Evolutionary conservation across 805 yeast genomes (phyloP), one percentile per base, ranked within the genome.

Genomic region (Barnettozyma sp.): DNA sequence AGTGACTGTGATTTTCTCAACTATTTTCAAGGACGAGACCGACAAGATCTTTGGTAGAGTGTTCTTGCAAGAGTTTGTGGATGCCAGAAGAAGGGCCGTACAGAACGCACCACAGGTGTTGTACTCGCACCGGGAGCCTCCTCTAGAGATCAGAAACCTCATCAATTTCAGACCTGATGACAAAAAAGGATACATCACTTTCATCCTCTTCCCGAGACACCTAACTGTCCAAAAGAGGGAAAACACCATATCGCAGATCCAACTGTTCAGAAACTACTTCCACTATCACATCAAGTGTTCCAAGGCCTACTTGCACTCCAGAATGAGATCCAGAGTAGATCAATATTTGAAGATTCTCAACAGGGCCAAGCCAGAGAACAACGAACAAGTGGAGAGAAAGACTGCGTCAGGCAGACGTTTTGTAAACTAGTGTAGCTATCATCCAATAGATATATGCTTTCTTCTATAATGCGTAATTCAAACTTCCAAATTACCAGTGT

Each of bases 101-200:
- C 98, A 92, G 63, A 88, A 92, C 33, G 97, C 97, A 2, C 99
- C 99, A 13, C 99, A 92, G 66, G 99, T 92, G 35, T 72, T 92
- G 50, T 88, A 82, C 54, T 81, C 94, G 6, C 87, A 81, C 55
- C 73, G 70, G 44, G 96, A 85, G 49, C 85, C 97, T n/a, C 99
- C 99, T 7, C 69, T 86, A 52, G 99, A 92, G 57, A 70, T 83
- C 39, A 68, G 76, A 40, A 58, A 62, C 38, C 60, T 72, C 26
- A 69, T 63, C 22, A 53, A 48, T 13, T 43, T 49, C 30, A 61
- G 59, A 15, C 50, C 62, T 7, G 66, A 65, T 26, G 73, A 68
- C 20, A 58, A 69, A 33, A 63, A 59, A 30, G 81, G 75, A 9
- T 77, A 70, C 45, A 70, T 78, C 41, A 77, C 83, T 2, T 78